Conservation (phyloP, 306 rosid genomes). For the Adenanthera pavonina region DNA sequence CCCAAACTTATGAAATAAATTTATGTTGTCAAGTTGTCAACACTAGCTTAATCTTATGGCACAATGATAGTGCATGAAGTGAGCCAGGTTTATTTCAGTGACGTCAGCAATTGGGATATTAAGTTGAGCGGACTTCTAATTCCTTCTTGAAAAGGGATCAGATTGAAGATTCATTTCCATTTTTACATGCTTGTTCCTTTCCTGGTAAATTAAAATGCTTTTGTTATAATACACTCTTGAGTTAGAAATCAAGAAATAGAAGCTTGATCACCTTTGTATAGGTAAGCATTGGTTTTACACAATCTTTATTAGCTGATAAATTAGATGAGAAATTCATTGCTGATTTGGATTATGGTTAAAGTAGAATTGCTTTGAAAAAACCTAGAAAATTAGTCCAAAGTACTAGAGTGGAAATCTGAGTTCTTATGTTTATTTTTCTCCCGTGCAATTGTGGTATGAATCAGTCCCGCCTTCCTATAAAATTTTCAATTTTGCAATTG, state of each 20-base stretch:
- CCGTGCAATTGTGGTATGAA: constrained; percentile 19
- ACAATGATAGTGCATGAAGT: background rate
- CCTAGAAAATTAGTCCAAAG: background rate
- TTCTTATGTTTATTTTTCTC: constrained; percentile 33
- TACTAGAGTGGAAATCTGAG: constrained; percentile 31
- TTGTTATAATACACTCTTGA: background rate
- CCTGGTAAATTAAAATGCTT: background rate
- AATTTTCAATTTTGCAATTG: constrained; percentile 26
- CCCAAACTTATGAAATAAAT: background rate
- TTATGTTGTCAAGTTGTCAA: background rate
- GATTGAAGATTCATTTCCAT: background rate
- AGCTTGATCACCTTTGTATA: constrained; percentile 15
- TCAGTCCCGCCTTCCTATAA: background rate
- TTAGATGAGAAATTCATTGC: background rate
- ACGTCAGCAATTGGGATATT: background rate
- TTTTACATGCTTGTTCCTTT: background rate
- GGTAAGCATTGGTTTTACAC: background rate
- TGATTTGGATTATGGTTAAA: background rate
- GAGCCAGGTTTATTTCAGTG: background rate
- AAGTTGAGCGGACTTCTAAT: background rate
- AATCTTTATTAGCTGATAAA: background rate
- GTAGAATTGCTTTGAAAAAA: background rate
- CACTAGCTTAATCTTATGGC: background rate
- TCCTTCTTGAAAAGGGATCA: background rate
- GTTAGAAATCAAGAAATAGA: background rate